These are phyloP conservation scores for Pseudogymnoascus sp. DNA, from an alignment of 2,329 filamentous ascomycete species.

Conservation along the genomic window DNA sequence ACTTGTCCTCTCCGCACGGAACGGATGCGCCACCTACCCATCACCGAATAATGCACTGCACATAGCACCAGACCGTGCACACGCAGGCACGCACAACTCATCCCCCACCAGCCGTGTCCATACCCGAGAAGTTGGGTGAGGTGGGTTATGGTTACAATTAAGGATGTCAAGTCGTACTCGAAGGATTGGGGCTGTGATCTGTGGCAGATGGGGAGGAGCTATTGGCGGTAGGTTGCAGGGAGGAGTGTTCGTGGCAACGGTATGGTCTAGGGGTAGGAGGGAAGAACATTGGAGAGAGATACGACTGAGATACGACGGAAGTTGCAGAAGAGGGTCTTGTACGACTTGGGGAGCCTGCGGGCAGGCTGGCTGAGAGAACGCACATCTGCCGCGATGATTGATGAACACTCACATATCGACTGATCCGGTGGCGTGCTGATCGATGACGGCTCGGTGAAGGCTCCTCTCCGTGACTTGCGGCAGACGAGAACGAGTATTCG, in stretches of 20 bases:
- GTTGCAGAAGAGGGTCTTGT: neutral
- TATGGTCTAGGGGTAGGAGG: neutral
- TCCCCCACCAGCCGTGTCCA: neutral
- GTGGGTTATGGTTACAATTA: neutral
- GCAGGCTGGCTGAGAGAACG: neutral
- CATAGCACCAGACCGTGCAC: neutral
- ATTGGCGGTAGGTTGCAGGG: neutral
- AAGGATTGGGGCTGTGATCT: neutral
- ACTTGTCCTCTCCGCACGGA: neutral
- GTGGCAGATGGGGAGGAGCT: neutral
- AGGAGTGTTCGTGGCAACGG: neutral
- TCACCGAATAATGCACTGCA: neutral
- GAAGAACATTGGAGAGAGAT: neutral
- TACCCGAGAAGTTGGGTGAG: neutral
- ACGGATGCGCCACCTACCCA: neutral
- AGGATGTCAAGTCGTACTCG: neutral
- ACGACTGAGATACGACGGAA: neutral
- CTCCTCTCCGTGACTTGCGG: neutral
- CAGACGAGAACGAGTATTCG: neutral
- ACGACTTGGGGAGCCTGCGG: neutral
- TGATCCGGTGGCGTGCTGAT: neutral
- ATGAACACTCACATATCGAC: neutral
- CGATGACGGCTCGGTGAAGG: neutral
- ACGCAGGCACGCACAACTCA: neutral
- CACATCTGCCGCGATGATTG: neutral